Evolutionary conservation across 23 red algal species (phyloP).

Genomic region (Chondrus crispus): DNA sequence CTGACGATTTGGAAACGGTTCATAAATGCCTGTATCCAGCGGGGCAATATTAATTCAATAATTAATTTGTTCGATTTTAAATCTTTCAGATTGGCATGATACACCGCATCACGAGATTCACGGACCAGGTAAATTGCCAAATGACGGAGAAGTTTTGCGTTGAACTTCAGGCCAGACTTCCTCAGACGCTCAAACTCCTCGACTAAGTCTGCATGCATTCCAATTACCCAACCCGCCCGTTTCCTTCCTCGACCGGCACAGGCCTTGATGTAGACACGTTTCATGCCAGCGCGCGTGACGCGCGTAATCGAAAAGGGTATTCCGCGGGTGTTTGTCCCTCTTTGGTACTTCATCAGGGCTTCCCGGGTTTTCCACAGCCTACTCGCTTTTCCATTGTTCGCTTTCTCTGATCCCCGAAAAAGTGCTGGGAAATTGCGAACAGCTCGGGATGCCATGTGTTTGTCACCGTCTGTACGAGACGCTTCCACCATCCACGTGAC

Average conservation of each 20-base stretch:
- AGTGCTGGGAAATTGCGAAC: not conserved
- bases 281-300: not conserved
- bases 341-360: not conserved
- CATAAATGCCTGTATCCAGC: not conserved
- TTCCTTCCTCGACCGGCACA: not conserved
- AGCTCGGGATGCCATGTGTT: not conserved
- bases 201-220: not conserved
- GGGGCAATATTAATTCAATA: not conserved
- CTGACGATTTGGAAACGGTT: not conserved
- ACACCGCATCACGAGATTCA: not conserved
- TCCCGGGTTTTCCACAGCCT: not conserved
- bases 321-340: not conserved
- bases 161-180: not conserved
- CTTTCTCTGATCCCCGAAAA: not conserved
- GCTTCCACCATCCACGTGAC: not conserved
- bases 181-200: not conserved
- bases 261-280: not conserved
- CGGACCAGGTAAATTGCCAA: not conserved
- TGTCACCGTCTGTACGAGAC: not conserved
- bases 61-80: not conserved
- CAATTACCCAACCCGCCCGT: not conserved
- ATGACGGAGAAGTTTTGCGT: not conserved
- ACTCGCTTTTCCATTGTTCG: not conserved
- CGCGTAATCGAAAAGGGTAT: not conserved
- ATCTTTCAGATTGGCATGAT: not conserved